Evolutionary conservation across 805 yeast species (phyloP).

Genomic region (Candida berthetii): DNA sequence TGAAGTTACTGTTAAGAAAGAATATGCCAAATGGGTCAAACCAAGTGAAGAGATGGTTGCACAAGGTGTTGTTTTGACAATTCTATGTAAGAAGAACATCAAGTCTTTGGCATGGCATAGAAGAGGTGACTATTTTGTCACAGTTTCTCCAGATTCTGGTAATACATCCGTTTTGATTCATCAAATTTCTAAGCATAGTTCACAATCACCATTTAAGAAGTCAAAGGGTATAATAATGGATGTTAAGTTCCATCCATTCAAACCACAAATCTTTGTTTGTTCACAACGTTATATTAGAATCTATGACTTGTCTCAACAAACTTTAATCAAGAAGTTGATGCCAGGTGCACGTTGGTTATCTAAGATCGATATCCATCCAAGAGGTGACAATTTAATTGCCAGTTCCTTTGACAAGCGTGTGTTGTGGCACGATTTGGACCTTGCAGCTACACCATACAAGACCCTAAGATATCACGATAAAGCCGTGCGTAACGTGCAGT

Average conservation of each 20-base stretch:
- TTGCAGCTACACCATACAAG: constrained; percentile 86
- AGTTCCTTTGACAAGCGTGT: constrained; percentile 93
- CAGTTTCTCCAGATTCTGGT: constrained; percentile 92
- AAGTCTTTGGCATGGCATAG: constrained; percentile 93
- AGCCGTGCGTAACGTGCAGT: constrained; percentile 84
- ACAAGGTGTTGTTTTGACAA: constrained; percentile 67
- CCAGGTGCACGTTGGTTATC: constrained; percentile 98
- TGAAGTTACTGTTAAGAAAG: constrained; percentile 37
- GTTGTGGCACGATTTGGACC: constrained; percentile 94
- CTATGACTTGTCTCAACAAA: constrained; percentile 86
- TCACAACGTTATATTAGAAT: constrained; percentile 90
- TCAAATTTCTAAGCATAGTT: constrained; percentile 87
- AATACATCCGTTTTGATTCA: constrained; percentile 88
- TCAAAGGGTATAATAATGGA: constrained; percentile 93
- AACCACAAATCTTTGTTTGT: constrained; percentile 89
- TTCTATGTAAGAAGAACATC: constrained; percentile 62
- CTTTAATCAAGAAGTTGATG: constrained; percentile 70
- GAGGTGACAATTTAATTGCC: constrained; percentile 91
- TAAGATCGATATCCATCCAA: constrained; percentile 87
- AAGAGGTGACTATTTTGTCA: constrained; percentile 93
- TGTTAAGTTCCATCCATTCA: constrained; percentile 94
- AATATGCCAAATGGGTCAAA: constrained; percentile 76
- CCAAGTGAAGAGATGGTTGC: constrained; percentile 59
- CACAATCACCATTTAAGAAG: constrained; percentile 93
- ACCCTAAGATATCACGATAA: constrained; percentile 91